phyloP scores from a whole-genome alignment of 2,329 filamentous ascomycete species.

The Sporothrix pallida region DNA sequence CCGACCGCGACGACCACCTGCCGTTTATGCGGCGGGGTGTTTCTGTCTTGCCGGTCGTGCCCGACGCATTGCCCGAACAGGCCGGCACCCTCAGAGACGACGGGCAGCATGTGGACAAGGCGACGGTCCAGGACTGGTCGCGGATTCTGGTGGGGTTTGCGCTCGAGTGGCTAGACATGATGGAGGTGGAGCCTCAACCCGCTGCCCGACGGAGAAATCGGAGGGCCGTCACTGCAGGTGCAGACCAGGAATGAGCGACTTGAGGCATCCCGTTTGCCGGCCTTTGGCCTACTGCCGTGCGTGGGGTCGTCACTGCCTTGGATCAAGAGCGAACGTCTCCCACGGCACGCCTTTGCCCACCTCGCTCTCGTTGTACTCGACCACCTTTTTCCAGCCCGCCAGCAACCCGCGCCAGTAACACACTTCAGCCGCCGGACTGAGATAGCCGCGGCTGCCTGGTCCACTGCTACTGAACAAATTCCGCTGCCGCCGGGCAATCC shows the following conservation, averaged over 20 bases:
- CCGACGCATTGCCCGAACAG: constrained; percentile 70
- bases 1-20: constrained; percentile 74
- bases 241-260: not conserved
- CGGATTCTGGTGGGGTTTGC: constrained; percentile 74
- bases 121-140: constrained; percentile 78
- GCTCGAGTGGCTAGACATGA: constrained; percentile 79
- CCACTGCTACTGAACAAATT: constrained; percentile 46
- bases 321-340: constrained; percentile 28
- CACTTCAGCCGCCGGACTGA: constrained; percentile 52
- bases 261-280: too few relatives aligned
- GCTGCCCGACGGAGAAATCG: not conserved
- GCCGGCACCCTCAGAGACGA: constrained; percentile 78
- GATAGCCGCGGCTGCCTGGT: constrained; percentile 50
- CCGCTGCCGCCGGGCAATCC: constrained; percentile 52
- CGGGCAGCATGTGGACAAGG: constrained; percentile 72
- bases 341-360: constrained; percentile 39
- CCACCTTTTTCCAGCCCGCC: constrained; percentile 51
- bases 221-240: not conserved
- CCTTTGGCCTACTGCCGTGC: too few relatives aligned
- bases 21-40: constrained; percentile 79
- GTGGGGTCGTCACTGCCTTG: not conserved
- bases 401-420: constrained; percentile 57
- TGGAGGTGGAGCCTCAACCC: constrained; percentile 46
- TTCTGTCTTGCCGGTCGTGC: constrained; percentile 76
- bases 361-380: constrained; percentile 45